A percentile compares a stretch with the other conserved stretches of the same genome.
phyloP scores from a whole-genome alignment of 225 moss, liverwort and hornwort genomes.

The Pleurozium schreberi region DNA sequence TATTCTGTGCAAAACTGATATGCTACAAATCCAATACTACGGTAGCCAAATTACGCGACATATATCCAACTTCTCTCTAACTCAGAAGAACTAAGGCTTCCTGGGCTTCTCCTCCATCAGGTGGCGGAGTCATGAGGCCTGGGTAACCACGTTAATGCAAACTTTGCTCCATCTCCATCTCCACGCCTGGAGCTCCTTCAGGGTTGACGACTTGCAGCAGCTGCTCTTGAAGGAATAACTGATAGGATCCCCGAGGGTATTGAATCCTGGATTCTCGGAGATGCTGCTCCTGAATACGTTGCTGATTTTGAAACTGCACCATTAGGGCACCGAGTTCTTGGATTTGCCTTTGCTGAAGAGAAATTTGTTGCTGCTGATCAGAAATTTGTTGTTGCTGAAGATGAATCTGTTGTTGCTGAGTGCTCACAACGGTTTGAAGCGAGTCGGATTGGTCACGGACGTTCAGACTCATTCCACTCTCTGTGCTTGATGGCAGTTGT shows the following conservation, averaged over 20 bases:
- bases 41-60: too few relatives aligned
- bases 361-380: neutral
- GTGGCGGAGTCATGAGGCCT: neutral
- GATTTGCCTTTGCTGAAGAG: neutral
- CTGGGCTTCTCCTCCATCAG: neutral
- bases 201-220: neutral
- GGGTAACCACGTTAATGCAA: neutral
- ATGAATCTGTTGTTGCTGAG: neutral
- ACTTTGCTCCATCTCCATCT: neutral
- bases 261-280: neutral
- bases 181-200: neutral
- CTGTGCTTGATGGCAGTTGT: too few relatives aligned
- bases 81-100: neutral
- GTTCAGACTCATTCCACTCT: neutral
- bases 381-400: neutral
- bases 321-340: neutral
- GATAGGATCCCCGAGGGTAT: neutral
- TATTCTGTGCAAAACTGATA: too few relatives aligned
- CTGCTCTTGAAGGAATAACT: neutral
- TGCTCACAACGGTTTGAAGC: neutral
- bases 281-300: neutral
- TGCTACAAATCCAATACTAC: too few relatives aligned
- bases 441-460: neutral
- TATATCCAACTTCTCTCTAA: too few relatives aligned
- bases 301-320: neutral